Evolutionary conservation across 345 rosid genomes (phyloP).

Genomic region (Eucalyptus decipiens): DNA sequence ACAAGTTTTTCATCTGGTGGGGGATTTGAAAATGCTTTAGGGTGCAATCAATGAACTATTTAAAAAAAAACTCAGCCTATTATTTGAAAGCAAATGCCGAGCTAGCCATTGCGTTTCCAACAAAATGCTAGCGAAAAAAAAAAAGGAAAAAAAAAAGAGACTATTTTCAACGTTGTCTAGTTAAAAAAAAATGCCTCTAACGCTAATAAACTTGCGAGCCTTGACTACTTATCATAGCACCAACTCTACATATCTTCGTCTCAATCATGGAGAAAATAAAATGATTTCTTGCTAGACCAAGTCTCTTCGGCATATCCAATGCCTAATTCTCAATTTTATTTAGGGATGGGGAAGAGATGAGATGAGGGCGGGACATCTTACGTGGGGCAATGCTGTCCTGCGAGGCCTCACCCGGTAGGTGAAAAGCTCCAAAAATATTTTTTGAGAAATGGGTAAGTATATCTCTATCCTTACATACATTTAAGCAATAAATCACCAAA

Average conservation of each 20-base stretch:
- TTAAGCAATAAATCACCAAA: background rate
- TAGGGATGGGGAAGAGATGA: background rate
- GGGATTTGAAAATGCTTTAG: background rate
- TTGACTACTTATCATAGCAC: background rate
- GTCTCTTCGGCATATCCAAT: background rate
- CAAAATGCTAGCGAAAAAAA: background rate
- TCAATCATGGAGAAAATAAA: background rate
- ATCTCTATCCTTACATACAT: background rate
- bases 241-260: background rate
- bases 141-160: rapidly evolving
- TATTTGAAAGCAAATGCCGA: background rate
- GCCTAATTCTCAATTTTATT: background rate
- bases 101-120: too few relatives aligned
- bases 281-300: background rate
- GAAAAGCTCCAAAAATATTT: background rate
- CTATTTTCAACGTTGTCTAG: background rate
- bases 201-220: background rate
- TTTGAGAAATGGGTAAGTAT: background rate
- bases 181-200: background rate
- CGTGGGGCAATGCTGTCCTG: background rate
- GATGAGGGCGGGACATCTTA: background rate
- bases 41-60: background rate
- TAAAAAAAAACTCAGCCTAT: background rate
- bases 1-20: background rate
- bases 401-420: background rate